phyloP scores from a whole-genome alignment of 2,329 filamentous ascomycete species.

The Nigrospora sphaerica region DNA sequence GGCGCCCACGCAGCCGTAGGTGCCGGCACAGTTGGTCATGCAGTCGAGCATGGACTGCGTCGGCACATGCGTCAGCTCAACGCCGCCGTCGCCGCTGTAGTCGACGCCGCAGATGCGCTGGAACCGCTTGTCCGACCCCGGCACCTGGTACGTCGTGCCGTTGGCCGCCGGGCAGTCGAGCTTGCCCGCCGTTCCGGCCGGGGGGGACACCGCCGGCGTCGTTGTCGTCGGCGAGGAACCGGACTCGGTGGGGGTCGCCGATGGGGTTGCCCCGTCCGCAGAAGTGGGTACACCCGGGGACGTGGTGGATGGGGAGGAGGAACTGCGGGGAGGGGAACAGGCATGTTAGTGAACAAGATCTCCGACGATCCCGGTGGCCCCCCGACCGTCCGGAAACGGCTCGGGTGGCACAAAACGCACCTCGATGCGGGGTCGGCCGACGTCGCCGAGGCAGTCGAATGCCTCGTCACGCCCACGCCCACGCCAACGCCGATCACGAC shows the following conservation, averaged over 20 bases:
- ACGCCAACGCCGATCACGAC: slow-evolving; percentile 27
- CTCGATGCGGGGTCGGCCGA: slow-evolving; percentile 9
- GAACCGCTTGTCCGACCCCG: slow-evolving; percentile 32
- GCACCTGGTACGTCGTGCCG: slow-evolving; percentile 34
- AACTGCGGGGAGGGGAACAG: not conserved
- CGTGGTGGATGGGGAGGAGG: too few relatives aligned
- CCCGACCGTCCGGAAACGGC: not conserved
- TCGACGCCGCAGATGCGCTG: slow-evolving; percentile 38
- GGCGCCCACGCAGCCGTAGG: slow-evolving; percentile 30
- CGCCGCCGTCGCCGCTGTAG: slow-evolving; percentile 26
- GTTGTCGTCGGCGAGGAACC: not conserved
- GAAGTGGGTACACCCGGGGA: not conserved
- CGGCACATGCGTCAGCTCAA: slow-evolving; percentile 23
- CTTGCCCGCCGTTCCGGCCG: slow-evolving; percentile 7
- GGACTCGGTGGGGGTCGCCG: not conserved
- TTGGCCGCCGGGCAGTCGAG: slow-evolving; percentile 34
- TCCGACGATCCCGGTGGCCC: too few relatives aligned
- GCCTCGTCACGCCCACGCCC: slow-evolving; percentile 26
- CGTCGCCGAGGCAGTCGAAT: slow-evolving; percentile 1
- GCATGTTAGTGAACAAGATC: too few relatives aligned
- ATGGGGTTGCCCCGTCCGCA: not conserved
- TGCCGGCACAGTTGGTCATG: slow-evolving; percentile 35
- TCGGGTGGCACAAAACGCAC: slow-evolving; percentile 11
- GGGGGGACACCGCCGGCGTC: slow-evolving; percentile 1
- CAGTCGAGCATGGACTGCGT: slow-evolving; percentile 34